Percentiles rank a stretch among this genome's conserved stretches.
Conservation (phyloP, 2,329 filamentous ascomycete species). For the Helotiales sp. region DNA sequence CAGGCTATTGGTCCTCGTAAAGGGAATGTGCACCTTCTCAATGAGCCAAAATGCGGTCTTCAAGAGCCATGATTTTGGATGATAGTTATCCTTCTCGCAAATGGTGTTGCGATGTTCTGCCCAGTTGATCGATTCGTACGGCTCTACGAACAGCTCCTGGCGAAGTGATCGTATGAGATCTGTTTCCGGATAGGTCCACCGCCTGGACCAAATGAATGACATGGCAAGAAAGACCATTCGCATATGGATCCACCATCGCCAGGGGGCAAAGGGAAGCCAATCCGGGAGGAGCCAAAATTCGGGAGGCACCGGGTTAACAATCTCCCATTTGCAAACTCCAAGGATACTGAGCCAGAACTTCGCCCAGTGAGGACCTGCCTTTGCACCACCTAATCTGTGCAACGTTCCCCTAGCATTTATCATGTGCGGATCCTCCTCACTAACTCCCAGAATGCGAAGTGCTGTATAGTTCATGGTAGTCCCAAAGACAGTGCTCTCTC, state of each 20-base stretch:
- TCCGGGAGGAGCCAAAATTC: slow-evolving; percentile 93
- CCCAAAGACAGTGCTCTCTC: slow-evolving; percentile 88
- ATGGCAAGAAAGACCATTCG: slow-evolving; percentile 95
- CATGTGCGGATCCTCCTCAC: slow-evolving; percentile 83
- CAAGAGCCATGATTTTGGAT: slow-evolving; percentile 86
- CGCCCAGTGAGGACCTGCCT: slow-evolving; percentile 89
- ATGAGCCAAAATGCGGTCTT: slow-evolving; percentile 80
- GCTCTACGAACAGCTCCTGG: slow-evolving; percentile 81
- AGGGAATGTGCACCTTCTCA: slow-evolving; percentile 80
- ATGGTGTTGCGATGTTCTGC: slow-evolving; percentile 81
- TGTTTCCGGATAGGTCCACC: slow-evolving; percentile 78
- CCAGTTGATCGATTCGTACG: slow-evolving; percentile 81
- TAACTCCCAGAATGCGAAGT: slow-evolving; percentile 80
- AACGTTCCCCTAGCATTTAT: slow-evolving; percentile 81
- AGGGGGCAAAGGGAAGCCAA: slow-evolving; percentile 87
- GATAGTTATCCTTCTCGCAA: slow-evolving; percentile 80
- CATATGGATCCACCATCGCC: slow-evolving; percentile 98
- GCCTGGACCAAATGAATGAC: slow-evolving; percentile 86
- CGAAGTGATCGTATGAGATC: slow-evolving; percentile 74
- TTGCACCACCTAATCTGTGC: slow-evolving; percentile 83
- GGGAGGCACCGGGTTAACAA: slow-evolving; percentile 91
- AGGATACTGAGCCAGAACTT: slow-evolving; percentile 93
- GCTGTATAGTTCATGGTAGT: slow-evolving; percentile 86
- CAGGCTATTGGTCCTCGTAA: slow-evolving; percentile 69
- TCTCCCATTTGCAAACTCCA: slow-evolving; percentile 84